phyloP scores from a whole-genome alignment of 1,284 basidiomycete species.

The Afroboletus lepidellus region DNA sequence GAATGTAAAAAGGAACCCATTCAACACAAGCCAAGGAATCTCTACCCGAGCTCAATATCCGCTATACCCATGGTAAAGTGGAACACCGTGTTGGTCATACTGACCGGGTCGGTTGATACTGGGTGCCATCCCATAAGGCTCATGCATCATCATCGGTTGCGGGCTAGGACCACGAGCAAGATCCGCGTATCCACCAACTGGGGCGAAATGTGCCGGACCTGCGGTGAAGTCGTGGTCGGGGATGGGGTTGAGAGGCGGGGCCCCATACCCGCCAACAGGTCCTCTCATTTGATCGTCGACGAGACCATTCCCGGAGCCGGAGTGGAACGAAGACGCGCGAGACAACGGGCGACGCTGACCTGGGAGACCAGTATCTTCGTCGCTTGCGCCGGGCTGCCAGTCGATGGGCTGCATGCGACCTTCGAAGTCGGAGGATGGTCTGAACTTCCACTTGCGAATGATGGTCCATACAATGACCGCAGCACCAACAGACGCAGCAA shows the following conservation, averaged over 20 bases:
- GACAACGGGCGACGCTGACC: slow-evolving; percentile 54
- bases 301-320: slow-evolving; percentile 52
- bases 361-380: slow-evolving; percentile 44
- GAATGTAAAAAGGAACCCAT: neutral
- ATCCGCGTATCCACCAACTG: slow-evolving; percentile 77
- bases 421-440: slow-evolving; percentile 76
- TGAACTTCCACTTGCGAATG: slow-evolving; percentile 90
- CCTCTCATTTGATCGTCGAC: slow-evolving; percentile 37
- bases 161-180: slow-evolving; percentile 65
- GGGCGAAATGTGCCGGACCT: slow-evolving; percentile 52
- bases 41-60: slow-evolving; percentile 18
- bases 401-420: slow-evolving; percentile 81
- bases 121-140: slow-evolving; percentile 46
- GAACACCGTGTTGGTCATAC: slow-evolving; percentile 55
- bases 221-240: slow-evolving; percentile 84
- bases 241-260: slow-evolving; percentile 40
- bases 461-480: slow-evolving; percentile 77
- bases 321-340: slow-evolving; percentile 68
- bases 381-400: slow-evolving; percentile 68
- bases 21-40: neutral
- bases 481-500: slow-evolving; percentile 67
- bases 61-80: slow-evolving; percentile 57
- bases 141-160: slow-evolving; percentile 64
- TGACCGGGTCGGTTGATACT: slow-evolving; percentile 38
- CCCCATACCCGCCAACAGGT: slow-evolving; percentile 26